Evolutionary conservation across 768 basidiomycete genomes (phyloP).

Genomic region (Hemileccinum rubropunctum): DNA sequence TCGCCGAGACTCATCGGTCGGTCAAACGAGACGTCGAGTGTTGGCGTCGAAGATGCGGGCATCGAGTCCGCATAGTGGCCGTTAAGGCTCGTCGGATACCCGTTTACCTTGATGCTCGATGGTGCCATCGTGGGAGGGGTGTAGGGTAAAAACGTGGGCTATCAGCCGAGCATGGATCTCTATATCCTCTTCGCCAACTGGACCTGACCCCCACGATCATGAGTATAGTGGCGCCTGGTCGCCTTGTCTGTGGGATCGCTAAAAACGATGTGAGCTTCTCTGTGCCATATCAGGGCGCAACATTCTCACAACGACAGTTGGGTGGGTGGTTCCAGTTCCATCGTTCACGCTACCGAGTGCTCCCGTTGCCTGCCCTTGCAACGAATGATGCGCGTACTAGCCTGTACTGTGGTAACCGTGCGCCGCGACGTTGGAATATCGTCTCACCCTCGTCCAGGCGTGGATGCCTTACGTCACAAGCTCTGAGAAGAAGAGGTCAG

Average conservation of each 20-base stretch:
- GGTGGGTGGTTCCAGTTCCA: no score
- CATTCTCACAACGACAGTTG: no score
- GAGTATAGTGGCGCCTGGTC: background rate
- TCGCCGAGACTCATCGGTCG: background rate
- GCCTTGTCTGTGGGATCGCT: no score
- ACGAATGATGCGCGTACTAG: no score
- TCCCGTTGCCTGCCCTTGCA: no score
- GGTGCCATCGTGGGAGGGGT: no score
- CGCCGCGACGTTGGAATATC: no score
- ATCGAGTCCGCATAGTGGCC: background rate
- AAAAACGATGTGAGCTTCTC: background rate
- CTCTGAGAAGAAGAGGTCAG: no score
- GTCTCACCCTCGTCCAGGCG: no score
- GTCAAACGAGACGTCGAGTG: constrained; percentile 19
- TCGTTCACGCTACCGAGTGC: no score
- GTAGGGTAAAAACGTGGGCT: background rate
- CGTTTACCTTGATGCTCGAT: background rate
- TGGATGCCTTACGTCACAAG: no score
- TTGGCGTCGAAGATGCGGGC: constrained; percentile 16
- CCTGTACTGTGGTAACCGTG: no score
- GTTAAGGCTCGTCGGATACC: background rate
- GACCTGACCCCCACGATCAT: background rate
- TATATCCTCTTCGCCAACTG: background rate
- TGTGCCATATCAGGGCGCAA: background rate
- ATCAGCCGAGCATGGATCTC: background rate